Conservation (phyloP, 2,329 filamentous ascomycete genomes). For the Beauveria medogensis region DNA sequence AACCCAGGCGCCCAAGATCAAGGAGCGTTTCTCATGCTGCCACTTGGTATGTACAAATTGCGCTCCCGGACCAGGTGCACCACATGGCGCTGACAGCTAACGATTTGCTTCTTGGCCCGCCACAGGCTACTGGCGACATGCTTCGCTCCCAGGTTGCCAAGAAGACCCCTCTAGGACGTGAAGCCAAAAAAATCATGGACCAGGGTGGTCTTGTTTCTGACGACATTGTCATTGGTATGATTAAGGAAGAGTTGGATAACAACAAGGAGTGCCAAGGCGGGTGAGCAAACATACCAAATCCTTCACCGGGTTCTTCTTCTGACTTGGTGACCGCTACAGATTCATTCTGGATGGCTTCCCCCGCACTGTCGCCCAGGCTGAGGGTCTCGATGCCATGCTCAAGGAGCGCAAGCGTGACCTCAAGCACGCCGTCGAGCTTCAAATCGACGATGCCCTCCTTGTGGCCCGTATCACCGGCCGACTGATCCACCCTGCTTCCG, state of each 20-base stretch:
- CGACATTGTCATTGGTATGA: constrained; percentile 99
- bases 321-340: constrained; percentile 36
- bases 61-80: constrained; percentile 1
- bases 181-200: constrained; percentile 99
- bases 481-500: constrained; percentile 89
- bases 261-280: constrained; percentile 96
- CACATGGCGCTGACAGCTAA: constrained; percentile 10
- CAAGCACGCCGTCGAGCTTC: constrained; percentile 90
- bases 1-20: constrained; percentile 95
- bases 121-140: constrained; percentile 95
- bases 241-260: constrained; percentile 89
- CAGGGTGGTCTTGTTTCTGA: constrained; percentile 95
- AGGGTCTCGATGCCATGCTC: constrained; percentile 93
- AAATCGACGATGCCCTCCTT: constrained; percentile 91
- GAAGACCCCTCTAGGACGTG: constrained; percentile 87
- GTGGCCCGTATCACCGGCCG: constrained; percentile 95
- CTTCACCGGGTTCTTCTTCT: not conserved
- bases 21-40: constrained; percentile 96
- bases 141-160: constrained; percentile 95
- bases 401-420: constrained; percentile 68
- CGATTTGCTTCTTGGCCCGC: constrained; percentile 14
- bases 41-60: constrained; percentile 63
- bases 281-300: constrained; percentile 41
- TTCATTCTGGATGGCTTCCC: constrained; percentile 99
- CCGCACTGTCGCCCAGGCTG: constrained; percentile 88